These are phyloP conservation scores for Cupressus sempervirens DNA, from an alignment of 75 land plant genomes.

Conservation along the genomic window DNA sequence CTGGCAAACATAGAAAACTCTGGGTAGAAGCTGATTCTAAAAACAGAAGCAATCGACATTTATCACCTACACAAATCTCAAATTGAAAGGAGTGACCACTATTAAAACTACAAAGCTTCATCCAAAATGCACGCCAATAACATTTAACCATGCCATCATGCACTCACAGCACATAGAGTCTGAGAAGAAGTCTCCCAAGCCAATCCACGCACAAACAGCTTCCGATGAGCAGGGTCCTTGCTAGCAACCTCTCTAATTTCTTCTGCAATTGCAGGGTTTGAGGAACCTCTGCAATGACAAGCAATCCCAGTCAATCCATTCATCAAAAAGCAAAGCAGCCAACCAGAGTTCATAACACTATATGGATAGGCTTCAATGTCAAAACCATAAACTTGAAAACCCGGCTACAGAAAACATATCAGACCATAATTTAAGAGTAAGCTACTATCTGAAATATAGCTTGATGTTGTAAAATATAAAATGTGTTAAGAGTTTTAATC, in stretches of 20 bases:
- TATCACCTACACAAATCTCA: slow-evolving; percentile 8
- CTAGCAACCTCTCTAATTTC: slow-evolving; percentile 82
- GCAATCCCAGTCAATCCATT: slow-evolving; percentile 66
- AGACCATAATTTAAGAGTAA: background rate
- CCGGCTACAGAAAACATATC: background rate
- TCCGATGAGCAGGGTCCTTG: slow-evolving; percentile 83
- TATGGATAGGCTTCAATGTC: background rate
- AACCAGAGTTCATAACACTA: slow-evolving; percentile 13
- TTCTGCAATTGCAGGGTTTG: slow-evolving; percentile 74
- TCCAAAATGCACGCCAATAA: slow-evolving; percentile 12
- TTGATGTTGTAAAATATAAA: background rate
- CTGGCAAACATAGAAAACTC: background rate
- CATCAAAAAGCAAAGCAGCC: slow-evolving; percentile 29
- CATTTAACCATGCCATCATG: slow-evolving; percentile 35
- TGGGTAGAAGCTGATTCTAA: background rate
- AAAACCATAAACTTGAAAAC: background rate
- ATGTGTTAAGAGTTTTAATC: background rate
- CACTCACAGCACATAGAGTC: slow-evolving; percentile 90
- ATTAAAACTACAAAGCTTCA: background rate
- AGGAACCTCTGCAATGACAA: slow-evolving; percentile 75
- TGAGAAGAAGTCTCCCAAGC: slow-evolving; percentile 89
- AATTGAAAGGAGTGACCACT: background rate
- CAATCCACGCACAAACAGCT: slow-evolving; percentile 94
- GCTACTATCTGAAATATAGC: background rate
- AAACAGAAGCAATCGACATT: slow-evolving; percentile 22